Conservation (phyloP, 176 grass and related monocot species). For the Oryza officinalis region DNA sequence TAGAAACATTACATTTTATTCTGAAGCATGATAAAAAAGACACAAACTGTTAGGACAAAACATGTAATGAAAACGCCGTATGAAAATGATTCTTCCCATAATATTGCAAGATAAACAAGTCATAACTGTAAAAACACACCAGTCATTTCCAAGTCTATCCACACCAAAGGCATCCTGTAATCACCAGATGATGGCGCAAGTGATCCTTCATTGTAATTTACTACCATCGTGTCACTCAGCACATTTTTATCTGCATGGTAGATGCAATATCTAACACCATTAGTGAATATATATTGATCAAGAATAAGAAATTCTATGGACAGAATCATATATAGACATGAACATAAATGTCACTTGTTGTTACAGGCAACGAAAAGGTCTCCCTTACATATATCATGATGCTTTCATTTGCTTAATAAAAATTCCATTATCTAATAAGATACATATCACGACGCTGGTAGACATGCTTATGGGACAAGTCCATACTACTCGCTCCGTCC, state of each 20-base stretch:
- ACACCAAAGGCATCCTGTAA: conserved; percentile 81
- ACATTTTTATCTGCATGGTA: conserved; percentile 33
- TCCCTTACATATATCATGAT: not conserved
- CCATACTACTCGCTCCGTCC: not conserved
- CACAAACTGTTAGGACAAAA: not conserved
- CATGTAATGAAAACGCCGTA: not conserved
- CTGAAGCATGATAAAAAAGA: not conserved
- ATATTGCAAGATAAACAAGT: not conserved
- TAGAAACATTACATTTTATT: not conserved
- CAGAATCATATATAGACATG: not conserved
- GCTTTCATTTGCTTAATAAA: too few species aligned
- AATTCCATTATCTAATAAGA: not conserved
- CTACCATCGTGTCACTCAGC: too few species aligned
- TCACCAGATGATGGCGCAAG: conserved; percentile 44
- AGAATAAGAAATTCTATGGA: not conserved
- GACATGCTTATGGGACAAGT: not conserved
- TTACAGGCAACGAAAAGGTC: not conserved
- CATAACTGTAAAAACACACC: conserved; percentile 40
- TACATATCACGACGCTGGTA: not conserved
- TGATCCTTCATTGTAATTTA: conserved; percentile 21
- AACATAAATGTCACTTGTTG: not conserved
- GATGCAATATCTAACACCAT: not conserved
- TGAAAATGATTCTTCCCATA: not conserved
- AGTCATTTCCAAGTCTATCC: conserved; percentile 98
- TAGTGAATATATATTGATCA: not conserved